phyloP scores from a whole-genome alignment of 257 asterid genomes.

The Thymus quinquecostatus region DNA sequence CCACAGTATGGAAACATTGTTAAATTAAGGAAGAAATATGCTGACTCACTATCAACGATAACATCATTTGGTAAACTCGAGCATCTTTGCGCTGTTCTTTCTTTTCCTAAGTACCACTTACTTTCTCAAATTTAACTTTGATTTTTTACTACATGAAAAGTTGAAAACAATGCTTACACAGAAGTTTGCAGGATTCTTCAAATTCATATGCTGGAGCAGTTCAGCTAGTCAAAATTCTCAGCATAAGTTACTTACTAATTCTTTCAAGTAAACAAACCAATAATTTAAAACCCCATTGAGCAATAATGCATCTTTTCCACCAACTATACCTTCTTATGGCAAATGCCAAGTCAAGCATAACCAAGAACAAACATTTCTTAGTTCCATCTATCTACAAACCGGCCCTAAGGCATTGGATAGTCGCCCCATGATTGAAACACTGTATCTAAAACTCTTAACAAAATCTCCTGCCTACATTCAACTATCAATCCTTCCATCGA shows the following conservation, averaged over 20 bases:
- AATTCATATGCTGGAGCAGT: neutral
- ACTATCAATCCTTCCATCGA: neutral
- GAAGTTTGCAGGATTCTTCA: neutral
- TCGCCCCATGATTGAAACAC: conserved; percentile 4
- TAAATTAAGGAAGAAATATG: neutral
- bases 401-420: neutral
- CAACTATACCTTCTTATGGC: conserved; percentile 1
- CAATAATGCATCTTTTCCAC: neutral
- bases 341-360: neutral
- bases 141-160: neutral
- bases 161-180: neutral
- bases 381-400: conserved; percentile 3
- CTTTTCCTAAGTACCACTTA: neutral
- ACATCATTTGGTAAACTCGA: conserved; percentile 12
- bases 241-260: neutral
- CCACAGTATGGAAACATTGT: neutral
- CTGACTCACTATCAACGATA: neutral
- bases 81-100: neutral
- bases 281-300: neutral
- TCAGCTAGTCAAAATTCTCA: neutral
- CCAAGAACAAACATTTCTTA: conserved; percentile 4
- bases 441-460: conserved; percentile 1
- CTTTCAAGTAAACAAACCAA: neutral
- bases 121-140: neutral
- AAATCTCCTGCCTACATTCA: neutral